These are phyloP conservation scores for Ceratocystis ficicola DNA, from an alignment of 2,329 filamentous ascomycete genomes.

Conservation along the genomic window DNA sequence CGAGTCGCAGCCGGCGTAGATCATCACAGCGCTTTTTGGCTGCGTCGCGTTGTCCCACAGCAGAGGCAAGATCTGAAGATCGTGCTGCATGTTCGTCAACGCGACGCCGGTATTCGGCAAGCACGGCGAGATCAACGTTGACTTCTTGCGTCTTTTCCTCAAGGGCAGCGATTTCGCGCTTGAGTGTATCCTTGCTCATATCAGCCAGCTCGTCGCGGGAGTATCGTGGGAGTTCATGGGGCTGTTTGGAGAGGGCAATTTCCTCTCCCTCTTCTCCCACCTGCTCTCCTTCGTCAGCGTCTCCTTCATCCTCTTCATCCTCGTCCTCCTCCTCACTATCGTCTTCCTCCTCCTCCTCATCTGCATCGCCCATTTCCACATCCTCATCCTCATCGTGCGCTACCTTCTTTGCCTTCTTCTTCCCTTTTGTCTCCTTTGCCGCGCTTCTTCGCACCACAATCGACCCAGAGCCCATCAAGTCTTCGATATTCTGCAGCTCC, in stretches of 20 bases:
- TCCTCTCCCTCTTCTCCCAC: conserved; percentile 27
- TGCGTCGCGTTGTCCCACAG: conserved; percentile 64
- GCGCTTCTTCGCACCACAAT: conserved; percentile 18
- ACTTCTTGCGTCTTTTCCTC: conserved; percentile 68
- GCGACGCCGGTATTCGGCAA: conserved; percentile 75
- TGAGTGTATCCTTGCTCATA: conserved; percentile 51
- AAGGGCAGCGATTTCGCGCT: conserved; percentile 49
- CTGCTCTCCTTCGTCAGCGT: conserved; percentile 26
- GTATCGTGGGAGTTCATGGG: conserved; percentile 60
- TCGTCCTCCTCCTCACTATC: conserved; percentile 26
- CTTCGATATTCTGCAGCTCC: conserved; percentile 64
- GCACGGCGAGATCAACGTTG: conserved; percentile 76
- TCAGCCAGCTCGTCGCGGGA: conserved; percentile 57
- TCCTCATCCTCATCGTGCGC: conserved; percentile 25
- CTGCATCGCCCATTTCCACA: conserved; percentile 22
- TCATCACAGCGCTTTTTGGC: conserved; percentile 91
- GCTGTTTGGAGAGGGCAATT: conserved; percentile 28
- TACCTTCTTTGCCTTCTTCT: neutral
- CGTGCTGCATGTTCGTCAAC: conserved; percentile 71
- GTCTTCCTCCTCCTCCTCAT: conserved; percentile 23
- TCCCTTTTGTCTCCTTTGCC: conserved; percentile 10
- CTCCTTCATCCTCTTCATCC: conserved; percentile 24
- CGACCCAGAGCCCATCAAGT: conserved; percentile 39
- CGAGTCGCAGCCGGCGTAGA: conserved; percentile 74
- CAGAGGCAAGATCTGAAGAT: conserved; percentile 69